These are phyloP conservation scores for Trichoderma breve DNA, from an alignment of 2,329 filamentous ascomycete species.

Conservation along the genomic window DNA sequence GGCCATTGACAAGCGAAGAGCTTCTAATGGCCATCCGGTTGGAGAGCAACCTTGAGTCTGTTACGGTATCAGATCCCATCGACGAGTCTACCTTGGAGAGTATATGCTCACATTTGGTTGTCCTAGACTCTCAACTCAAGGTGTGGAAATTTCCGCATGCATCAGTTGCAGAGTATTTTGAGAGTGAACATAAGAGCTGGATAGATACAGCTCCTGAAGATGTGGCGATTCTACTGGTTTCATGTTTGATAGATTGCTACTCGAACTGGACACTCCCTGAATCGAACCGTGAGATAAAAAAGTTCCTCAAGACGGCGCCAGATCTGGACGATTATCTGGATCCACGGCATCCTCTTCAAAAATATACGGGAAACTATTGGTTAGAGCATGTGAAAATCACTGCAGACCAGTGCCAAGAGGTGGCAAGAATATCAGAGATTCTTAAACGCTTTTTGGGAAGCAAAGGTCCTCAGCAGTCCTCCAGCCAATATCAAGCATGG, in stretches of 20 bases:
- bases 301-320: rapidly evolving
- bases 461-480: neutral
- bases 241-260: neutral
- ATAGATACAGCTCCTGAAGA: neutral
- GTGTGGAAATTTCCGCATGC: neutral
- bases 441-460: neutral
- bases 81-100: neutral
- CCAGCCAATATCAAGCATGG: neutral
- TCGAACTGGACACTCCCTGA: neutral
- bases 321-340: neutral
- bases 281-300: rapidly evolving
- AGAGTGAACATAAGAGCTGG: neutral
- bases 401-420: neutral
- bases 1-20: neutral
- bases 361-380: neutral
- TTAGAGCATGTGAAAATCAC: neutral
- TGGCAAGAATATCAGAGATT: neutral
- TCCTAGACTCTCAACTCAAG: neutral
- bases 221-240: neutral
- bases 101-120: neutral
- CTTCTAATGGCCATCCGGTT: neutral
- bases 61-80: neutral
- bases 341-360: neutral
- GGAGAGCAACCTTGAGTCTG: neutral
- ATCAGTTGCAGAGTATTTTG: slow-evolving; percentile 5